A percentile compares a stretch with the other conserved stretches of the same genome.
phyloP scores from a whole-genome alignment of 176 grass and related monocot genomes.

The Hsuehochloa calcarea region DNA sequence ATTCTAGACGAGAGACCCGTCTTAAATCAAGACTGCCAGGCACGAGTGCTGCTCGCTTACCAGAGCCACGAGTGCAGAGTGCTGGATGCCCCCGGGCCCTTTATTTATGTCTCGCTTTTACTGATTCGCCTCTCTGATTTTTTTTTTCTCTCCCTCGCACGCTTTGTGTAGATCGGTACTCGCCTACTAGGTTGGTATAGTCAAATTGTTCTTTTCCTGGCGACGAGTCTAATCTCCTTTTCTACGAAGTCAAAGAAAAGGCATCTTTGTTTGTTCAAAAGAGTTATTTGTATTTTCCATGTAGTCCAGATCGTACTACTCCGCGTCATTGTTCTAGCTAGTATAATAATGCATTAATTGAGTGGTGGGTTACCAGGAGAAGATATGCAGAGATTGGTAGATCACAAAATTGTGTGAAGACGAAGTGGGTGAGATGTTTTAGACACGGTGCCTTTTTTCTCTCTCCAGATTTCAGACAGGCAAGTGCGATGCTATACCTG shows the following conservation, averaged over 20 bases:
- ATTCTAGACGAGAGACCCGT: too few species aligned
- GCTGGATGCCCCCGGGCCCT: background rate
- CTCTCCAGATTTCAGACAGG: background rate
- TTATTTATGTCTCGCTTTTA: slow-evolving; percentile 26
- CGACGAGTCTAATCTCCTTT: background rate
- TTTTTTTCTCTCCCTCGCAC: background rate
- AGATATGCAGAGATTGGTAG: background rate
- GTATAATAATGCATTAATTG: background rate
- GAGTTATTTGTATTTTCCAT: too few species aligned
- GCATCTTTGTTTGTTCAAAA: background rate
- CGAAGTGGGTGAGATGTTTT: background rate
- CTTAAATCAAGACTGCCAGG: too few species aligned
- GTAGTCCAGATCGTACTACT: background rate
- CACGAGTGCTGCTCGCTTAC: background rate
- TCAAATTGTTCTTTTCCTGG: slow-evolving; percentile 7
- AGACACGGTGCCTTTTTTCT: too few species aligned
- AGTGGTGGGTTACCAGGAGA: background rate
- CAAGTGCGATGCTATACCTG: background rate
- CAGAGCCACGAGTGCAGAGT: background rate
- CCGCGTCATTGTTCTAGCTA: background rate
- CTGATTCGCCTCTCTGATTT: background rate
- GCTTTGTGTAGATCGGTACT: background rate
- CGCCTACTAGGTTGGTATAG: background rate
- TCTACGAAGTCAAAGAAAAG: background rate
- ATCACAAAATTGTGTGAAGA: too few species aligned